These are phyloP conservation scores for Immersiporthe knoxdaviesiana DNA, from an alignment of 2,329 filamentous ascomycete species.

Conservation along the genomic window DNA sequence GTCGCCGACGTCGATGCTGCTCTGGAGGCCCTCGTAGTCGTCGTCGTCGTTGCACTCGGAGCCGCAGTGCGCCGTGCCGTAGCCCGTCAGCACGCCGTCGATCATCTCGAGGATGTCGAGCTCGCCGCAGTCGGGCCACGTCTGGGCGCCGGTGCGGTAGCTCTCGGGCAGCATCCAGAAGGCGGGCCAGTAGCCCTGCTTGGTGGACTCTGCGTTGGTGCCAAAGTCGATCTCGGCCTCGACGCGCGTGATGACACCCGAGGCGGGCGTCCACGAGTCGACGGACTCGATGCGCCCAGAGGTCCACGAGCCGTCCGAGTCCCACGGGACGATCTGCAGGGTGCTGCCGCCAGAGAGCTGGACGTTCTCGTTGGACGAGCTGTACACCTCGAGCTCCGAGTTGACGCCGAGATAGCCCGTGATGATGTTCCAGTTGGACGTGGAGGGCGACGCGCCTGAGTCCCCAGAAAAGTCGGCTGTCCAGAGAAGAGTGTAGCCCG, in stretches of 20 bases:
- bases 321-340: slow-evolving; percentile 54
- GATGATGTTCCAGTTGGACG: slow-evolving; percentile 51
- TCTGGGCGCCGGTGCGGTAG: slow-evolving; percentile 46
- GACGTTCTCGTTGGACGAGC: slow-evolving; percentile 47
- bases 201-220: slow-evolving; percentile 40
- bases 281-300: slow-evolving; percentile 54
- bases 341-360: slow-evolving; percentile 56
- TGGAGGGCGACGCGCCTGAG: slow-evolving; percentile 43
- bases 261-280: slow-evolving; percentile 48
- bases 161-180: slow-evolving; percentile 57
- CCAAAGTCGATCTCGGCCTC: slow-evolving; percentile 53
- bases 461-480: slow-evolving; percentile 50
- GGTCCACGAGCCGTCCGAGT: slow-evolving; percentile 47
- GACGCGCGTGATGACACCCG: slow-evolving; percentile 46
- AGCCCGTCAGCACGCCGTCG: slow-evolving; percentile 49
- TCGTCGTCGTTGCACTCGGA: slow-evolving; percentile 52
- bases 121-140: slow-evolving; percentile 55
- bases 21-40: slow-evolving; percentile 41
- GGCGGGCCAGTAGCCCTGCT: slow-evolving; percentile 57
- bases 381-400: slow-evolving; percentile 54
- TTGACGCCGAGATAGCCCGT: slow-evolving; percentile 50
- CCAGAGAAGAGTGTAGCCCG: slow-evolving; percentile 50
- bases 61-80: slow-evolving; percentile 54
- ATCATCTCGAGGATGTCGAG: slow-evolving; percentile 56
- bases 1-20: slow-evolving; percentile 44